Evolutionary conservation across 495 filamentous ascomycete genomes (phyloP).

Genomic region (Usnea hakonensis): DNA sequence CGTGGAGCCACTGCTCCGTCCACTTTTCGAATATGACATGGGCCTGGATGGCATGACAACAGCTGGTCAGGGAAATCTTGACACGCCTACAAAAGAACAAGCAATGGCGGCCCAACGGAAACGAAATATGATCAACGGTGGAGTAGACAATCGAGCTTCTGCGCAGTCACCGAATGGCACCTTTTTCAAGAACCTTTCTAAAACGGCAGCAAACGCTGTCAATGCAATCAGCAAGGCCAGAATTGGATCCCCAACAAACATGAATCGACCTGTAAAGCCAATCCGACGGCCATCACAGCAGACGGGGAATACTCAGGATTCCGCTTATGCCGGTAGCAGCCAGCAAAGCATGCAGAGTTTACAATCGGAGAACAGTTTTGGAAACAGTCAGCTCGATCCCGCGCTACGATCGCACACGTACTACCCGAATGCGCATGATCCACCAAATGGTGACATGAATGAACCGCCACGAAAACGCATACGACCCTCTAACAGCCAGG

Average conservation of each 20-base stretch:
- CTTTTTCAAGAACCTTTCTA: conserved; percentile 93
- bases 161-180: conserved; percentile 65
- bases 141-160: conserved; percentile 56
- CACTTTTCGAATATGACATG: conserved; percentile 84
- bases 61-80: conserved; percentile 52
- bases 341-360: conserved; percentile 63
- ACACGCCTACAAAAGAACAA: conserved; percentile 98
- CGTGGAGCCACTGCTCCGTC: conserved; percentile 77
- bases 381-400: conserved; percentile 46
- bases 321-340: conserved; percentile 45
- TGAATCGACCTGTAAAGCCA: conserved; percentile 42
- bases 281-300: conserved; percentile 56
- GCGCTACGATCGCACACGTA: conserved; percentile 41
- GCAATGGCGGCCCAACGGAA: conserved; percentile 97
- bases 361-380: conserved; percentile 57
- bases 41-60: conserved; percentile 62
- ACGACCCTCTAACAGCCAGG: conserved; percentile 46
- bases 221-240: conserved; percentile 92
- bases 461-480: conserved; percentile 85
- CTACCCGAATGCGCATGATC: conserved; percentile 40
- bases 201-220: conserved; percentile 82
- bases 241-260: conserved; percentile 61
- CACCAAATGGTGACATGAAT: conserved; percentile 46
- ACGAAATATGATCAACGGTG: conserved; percentile 67
- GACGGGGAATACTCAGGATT: conserved; percentile 56